Percentiles rank a stretch among this genome's conserved stretches.
These are phyloP conservation scores for Aegilops longissima DNA, from an alignment of 176 grass and related monocot species.

Conservation along the genomic window DNA sequence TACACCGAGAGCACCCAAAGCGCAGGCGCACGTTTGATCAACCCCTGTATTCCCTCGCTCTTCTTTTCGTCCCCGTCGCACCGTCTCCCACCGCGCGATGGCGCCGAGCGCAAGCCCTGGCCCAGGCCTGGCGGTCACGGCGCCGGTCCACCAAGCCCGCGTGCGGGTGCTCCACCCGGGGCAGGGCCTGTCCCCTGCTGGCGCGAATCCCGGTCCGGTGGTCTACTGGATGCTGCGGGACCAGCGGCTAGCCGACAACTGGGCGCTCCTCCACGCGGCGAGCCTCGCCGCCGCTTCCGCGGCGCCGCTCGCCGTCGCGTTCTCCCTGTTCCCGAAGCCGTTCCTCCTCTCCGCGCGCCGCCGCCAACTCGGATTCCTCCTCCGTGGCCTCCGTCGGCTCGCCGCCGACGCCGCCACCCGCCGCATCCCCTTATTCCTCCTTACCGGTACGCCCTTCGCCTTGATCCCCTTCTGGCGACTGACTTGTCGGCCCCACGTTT, in stretches of 20 bases:
- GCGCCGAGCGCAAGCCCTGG: neutral
- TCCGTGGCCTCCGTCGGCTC: slow-evolving; percentile 64
- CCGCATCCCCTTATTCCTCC: slow-evolving; percentile 69
- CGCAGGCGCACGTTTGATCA: neutral
- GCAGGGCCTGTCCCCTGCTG: neutral
- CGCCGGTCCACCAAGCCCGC: slow-evolving; percentile 50
- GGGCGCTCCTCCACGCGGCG: slow-evolving; percentile 85
- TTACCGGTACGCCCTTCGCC: slow-evolving; percentile 20
- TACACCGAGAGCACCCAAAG: slow-evolving; percentile 6
- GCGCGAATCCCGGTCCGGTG: slow-evolving; percentile 47
- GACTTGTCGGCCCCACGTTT: neutral
- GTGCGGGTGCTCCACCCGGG: slow-evolving; percentile 56
- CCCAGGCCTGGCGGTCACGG: neutral
- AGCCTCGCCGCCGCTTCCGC: slow-evolving; percentile 53
- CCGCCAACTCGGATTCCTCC: slow-evolving; percentile 63
- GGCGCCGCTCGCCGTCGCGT: slow-evolving; percentile 62
- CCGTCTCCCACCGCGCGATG: slow-evolving; percentile 30
- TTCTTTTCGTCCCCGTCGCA: neutral
- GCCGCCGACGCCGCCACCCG: slow-evolving; percentile 18
- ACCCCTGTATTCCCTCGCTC: neutral
- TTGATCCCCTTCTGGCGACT: neutral
- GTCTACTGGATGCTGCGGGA: slow-evolving; percentile 99
- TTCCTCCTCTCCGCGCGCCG: slow-evolving; percentile 63
- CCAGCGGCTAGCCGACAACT: slow-evolving; percentile 86
- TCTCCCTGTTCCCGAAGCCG: slow-evolving; percentile 58